These are phyloP conservation scores for Tarenaya hassleriana DNA, from an alignment of 345 rosid species.

Conservation along the genomic window DNA sequence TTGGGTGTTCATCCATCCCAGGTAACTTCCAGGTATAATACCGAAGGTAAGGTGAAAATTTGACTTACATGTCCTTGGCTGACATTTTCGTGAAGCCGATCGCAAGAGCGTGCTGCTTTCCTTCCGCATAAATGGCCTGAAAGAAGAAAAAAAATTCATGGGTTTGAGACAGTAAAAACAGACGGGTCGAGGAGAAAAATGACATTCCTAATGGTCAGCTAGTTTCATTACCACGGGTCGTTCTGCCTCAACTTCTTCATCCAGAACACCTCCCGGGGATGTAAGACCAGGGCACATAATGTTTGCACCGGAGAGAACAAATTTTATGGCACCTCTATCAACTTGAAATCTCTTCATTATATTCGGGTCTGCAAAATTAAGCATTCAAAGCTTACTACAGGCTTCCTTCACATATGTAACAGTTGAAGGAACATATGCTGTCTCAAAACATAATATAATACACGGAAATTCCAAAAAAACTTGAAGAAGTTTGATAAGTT, in stretches of 20 bases:
- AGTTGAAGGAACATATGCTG: too few species aligned
- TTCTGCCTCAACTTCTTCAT: conserved; percentile 84
- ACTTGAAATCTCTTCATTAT: conserved; percentile 95
- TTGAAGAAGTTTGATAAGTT: too few species aligned
- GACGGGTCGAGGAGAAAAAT: neutral
- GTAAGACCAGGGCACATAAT: conserved; percentile 99
- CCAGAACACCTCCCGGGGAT: conserved; percentile 92
- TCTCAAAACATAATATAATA: too few species aligned
- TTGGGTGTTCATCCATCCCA: too few species aligned
- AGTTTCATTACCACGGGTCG: conserved; percentile 78
- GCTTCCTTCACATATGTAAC: neutral
- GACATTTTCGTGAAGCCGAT: conserved; percentile 98
- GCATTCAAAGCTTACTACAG: neutral
- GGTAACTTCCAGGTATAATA: too few species aligned
- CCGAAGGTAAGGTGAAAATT: neutral
- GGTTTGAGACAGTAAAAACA: neutral
- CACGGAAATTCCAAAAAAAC: too few species aligned
- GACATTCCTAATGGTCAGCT: conserved; percentile 2
- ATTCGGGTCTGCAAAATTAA: conserved; percentile 43
- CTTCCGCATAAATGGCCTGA: conserved; percentile 98
- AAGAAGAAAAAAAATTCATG: conserved; percentile 18
- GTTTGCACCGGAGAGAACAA: conserved; percentile 96
- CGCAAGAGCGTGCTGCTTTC: conserved; percentile 96
- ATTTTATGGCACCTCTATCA: conserved; percentile 94
- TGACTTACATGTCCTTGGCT: conserved; percentile 93